A percentile compares a stretch with the other conserved stretches of the same genome.
Conservation (phyloP, 2,329 filamentous ascomycete species). For the Amauroascus niger region DNA sequence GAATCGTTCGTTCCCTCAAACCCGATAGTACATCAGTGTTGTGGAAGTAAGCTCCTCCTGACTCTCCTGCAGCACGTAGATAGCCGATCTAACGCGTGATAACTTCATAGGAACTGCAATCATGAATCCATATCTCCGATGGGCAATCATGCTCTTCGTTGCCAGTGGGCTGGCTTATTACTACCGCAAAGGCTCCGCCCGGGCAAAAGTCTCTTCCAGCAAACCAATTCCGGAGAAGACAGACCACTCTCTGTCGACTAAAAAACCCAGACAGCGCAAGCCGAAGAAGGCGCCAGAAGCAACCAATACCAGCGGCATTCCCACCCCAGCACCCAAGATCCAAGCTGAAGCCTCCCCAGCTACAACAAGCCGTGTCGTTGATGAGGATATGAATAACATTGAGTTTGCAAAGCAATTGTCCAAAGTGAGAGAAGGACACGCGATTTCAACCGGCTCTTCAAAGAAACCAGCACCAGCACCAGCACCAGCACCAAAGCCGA, state of each 20-base stretch:
- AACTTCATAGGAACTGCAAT: conserved; percentile 13
- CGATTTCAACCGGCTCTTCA: conserved; percentile 35
- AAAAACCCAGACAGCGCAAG: conserved; percentile 36
- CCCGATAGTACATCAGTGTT: not conserved
- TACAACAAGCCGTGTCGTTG: conserved; percentile 24
- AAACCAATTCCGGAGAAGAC: conserved; percentile 28
- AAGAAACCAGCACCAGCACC: conserved; percentile 51
- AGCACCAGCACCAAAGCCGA: conserved; percentile 23
- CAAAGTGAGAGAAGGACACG: conserved; percentile 60
- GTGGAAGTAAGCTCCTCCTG: not conserved
- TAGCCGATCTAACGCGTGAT: not conserved
- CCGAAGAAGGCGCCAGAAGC: conserved; percentile 27
- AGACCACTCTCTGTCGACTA: conserved; percentile 25
- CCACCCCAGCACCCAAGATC: conserved; percentile 22
- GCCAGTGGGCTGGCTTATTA: conserved; percentile 36
- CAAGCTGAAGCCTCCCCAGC: conserved; percentile 21
- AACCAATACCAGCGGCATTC: conserved; percentile 13
- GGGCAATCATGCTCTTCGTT: conserved; percentile 37
- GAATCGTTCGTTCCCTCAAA: not conserved
- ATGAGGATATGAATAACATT: conserved; percentile 55
- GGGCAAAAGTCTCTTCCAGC: conserved; percentile 22
- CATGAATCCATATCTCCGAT: conserved; percentile 39
- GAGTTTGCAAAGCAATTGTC: conserved; percentile 69
- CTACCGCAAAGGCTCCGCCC: conserved; percentile 31
- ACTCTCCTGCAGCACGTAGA: not conserved